A percentile compares a stretch with the other conserved stretches of the same genome.
Conservation (phyloP, 129 eudicot species). For the Saposhnikovia divaricata region DNA sequence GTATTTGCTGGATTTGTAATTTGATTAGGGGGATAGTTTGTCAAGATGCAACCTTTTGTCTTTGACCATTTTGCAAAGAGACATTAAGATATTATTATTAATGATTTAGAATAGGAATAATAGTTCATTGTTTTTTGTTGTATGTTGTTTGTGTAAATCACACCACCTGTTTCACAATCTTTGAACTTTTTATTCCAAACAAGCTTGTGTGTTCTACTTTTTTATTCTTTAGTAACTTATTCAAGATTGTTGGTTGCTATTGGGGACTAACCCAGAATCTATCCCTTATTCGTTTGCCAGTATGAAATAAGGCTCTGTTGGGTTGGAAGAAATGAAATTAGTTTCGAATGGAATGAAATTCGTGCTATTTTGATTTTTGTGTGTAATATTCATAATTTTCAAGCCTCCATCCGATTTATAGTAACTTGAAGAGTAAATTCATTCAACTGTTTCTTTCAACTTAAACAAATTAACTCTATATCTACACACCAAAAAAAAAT, state of each 20-base stretch:
- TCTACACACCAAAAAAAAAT: too few species aligned
- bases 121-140: background rate
- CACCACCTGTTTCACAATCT: conserved; percentile 1
- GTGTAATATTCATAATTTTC: background rate
- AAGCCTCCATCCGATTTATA: background rate
- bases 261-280: too few species aligned
- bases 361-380: background rate
- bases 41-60: background rate
- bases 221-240: background rate
- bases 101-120: background rate
- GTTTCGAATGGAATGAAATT: background rate
- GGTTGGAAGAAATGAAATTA: background rate
- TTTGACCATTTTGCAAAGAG: background rate
- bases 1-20: background rate
- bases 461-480: too few species aligned
- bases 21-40: background rate
- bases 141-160: background rate
- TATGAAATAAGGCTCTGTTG: background rate
- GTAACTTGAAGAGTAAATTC: too few species aligned
- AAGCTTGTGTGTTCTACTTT: background rate
- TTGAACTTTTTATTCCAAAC: background rate
- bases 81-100: background rate
- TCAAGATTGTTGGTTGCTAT: background rate
- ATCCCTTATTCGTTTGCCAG: background rate
- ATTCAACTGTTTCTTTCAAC: too few species aligned